phyloP scores from a whole-genome alignment of 164 flowering plant genomes.

The Buxus sempervirens region DNA sequence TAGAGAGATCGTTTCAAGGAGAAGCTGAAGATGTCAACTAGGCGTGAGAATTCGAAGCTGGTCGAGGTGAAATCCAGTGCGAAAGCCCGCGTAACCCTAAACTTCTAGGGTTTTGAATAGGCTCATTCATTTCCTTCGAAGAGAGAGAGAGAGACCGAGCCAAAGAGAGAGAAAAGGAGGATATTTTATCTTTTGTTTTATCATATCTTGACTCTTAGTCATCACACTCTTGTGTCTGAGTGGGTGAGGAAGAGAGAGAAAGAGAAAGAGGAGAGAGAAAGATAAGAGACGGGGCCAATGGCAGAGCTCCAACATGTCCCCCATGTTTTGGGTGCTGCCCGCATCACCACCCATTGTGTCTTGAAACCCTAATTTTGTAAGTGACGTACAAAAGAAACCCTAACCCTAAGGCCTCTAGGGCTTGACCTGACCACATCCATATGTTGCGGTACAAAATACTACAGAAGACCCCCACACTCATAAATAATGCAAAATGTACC shows the following conservation, averaged over 20 bases:
- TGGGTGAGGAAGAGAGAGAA: conserved; percentile 6
- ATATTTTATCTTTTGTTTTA: conserved; percentile 14
- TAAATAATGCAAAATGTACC: too few species aligned
- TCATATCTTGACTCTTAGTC: conserved; percentile 16
- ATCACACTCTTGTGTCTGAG: conserved; percentile 6
- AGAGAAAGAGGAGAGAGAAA: neutral
- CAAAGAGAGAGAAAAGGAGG: conserved; percentile 25
- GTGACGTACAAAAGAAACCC: neutral
- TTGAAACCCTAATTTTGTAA: conserved; percentile 11
- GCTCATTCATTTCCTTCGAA: neutral
- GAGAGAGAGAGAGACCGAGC: conserved; percentile 29
- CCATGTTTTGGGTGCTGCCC: conserved; percentile 19
- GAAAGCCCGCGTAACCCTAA: conserved; percentile 45
- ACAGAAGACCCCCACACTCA: too few species aligned
- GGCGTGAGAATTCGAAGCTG: conserved; percentile 13
- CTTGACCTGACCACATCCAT: neutral
- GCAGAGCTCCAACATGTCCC: conserved; percentile 14
- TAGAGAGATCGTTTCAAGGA: conserved; percentile 15
- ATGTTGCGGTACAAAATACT: too few species aligned
- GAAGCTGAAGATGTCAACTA: neutral
- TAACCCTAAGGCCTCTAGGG: neutral
- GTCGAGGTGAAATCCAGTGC: conserved; percentile 30
- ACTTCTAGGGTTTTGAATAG: conserved; percentile 14
- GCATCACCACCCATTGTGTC: conserved; percentile 12
- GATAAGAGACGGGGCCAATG: too few species aligned